Evolutionary conservation across 768 basidiomycete genomes (phyloP).

Genomic region (Cystofilobasidium macerans): DNA sequence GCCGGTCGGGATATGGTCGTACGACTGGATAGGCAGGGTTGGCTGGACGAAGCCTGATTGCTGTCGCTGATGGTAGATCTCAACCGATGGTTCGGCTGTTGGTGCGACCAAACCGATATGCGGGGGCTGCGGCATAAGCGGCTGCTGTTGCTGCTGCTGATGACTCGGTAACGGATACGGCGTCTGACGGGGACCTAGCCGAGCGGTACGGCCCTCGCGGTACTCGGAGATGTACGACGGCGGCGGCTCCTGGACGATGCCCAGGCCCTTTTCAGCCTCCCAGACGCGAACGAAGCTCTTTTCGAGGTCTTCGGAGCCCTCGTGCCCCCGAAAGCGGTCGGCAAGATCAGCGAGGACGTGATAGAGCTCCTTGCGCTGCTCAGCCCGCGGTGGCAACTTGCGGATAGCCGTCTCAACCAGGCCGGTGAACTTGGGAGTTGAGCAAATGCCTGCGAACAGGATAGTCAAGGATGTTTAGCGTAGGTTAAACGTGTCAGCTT

Average conservation of each 20-base stretch:
- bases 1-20: neutral
- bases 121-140: neutral
- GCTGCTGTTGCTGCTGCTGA: constrained; percentile 8
- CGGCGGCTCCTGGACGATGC: constrained; percentile 2
- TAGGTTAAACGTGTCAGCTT: no score
- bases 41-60: no score
- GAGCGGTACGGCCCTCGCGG: neutral
- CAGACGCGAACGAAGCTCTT: constrained; percentile 12
- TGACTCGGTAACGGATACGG: neutral
- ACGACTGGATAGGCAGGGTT: neutral
- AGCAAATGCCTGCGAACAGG: neutral
- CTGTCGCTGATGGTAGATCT: neutral
- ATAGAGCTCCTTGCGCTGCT: constrained; percentile 22
- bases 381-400: constrained; percentile 7
- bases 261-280: constrained; percentile 8
- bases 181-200: no score
- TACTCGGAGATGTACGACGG: constrained; percentile 1
- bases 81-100: neutral
- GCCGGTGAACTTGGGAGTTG: constrained; percentile 11
- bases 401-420: constrained; percentile 14
- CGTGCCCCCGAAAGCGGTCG: constrained; percentile 3
- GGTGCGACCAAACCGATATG: no score
- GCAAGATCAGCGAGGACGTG: constrained; percentile 17
- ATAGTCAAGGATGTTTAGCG: no score
- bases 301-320: constrained; percentile 20